These are phyloP conservation scores for Spergularia bocconei DNA, from an alignment of 148 eudicot genomes.

Conservation along the genomic window DNA sequence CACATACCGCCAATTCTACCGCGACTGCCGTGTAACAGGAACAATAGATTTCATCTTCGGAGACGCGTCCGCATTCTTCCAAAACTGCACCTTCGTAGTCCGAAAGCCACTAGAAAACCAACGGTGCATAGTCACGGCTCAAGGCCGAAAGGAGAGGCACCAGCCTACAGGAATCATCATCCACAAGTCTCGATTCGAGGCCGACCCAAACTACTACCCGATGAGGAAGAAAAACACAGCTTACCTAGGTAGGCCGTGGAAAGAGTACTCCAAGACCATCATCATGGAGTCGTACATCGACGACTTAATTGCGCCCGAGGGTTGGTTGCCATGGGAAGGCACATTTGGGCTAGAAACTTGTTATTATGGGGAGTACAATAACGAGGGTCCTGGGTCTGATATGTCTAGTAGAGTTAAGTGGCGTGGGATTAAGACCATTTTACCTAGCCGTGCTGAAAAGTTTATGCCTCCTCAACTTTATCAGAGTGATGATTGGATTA, in stretches of 20 bases:
- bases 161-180: conserved; percentile 58
- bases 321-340: conserved; percentile 62
- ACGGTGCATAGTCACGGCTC: conserved; percentile 59
- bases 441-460: conserved; percentile 24
- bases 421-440: conserved; percentile 36
- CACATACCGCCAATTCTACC: conserved; percentile 72
- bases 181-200: conserved; percentile 51
- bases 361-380: conserved; percentile 56
- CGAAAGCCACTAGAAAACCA: conserved; percentile 55
- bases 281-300: conserved; percentile 60
- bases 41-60: conserved; percentile 82
- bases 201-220: conserved; percentile 38
- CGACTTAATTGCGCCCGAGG: conserved; percentile 49
- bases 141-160: conserved; percentile 50
- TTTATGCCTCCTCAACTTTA: conserved; percentile 29
- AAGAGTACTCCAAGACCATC: conserved; percentile 57
- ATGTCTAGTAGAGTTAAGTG: conserved; percentile 42
- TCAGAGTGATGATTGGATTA: conserved; percentile 34
- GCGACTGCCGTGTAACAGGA: conserved; percentile 64
- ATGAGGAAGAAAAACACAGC: conserved; percentile 27
- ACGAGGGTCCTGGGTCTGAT: conserved; percentile 44
- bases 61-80: conserved; percentile 59
- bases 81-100: conserved; percentile 49
- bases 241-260: conserved; percentile 74
- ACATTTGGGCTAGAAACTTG: conserved; percentile 42